Conservation (phyloP, 2,329 filamentous ascomycete genomes). For the Fusarium sp. region DNA sequence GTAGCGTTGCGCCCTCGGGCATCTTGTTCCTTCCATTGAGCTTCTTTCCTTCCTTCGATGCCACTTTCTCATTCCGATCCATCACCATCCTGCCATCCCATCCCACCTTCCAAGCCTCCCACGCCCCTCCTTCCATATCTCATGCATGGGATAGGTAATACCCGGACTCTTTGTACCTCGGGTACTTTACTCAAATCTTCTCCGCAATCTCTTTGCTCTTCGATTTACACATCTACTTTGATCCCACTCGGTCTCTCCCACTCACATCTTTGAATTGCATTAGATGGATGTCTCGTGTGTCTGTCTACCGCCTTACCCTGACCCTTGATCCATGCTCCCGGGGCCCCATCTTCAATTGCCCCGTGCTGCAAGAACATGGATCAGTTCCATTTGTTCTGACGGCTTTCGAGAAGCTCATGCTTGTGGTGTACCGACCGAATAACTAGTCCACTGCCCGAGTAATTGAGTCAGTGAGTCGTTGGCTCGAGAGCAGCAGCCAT, state of each 20-base stretch:
- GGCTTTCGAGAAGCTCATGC: conserved; percentile 49
- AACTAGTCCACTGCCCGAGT: neutral
- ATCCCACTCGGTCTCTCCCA: conserved; percentile 19
- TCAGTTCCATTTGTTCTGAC: conserved; percentile 45
- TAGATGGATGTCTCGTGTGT: conserved; percentile 14
- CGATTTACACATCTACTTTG: neutral
- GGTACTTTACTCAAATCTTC: conserved; percentile 2
- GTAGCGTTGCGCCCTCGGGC: conserved; percentile 41
- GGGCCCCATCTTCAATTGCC: conserved; percentile 44
- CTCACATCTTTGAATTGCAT: conserved; percentile 8
- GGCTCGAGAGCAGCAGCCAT: conserved; percentile 13
- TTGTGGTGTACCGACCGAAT: neutral
- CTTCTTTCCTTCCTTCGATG: conserved; percentile 36
- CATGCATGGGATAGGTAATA: conserved; percentile 15
- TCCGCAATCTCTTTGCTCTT: conserved; percentile 6
- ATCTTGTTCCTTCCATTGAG: conserved; percentile 39
- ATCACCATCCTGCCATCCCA: conserved; percentile 8
- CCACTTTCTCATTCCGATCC: conserved; percentile 38
- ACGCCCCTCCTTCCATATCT: conserved; percentile 31
- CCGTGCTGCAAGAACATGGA: conserved; percentile 46
- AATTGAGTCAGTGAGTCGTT: conserved; percentile 10
- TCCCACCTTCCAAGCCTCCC: conserved; percentile 27
- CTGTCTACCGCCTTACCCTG: conserved; percentile 12
- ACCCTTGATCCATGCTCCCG: conserved; percentile 42
- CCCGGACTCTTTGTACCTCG: conserved; percentile 1